Percentiles rank a stretch among this genome's conserved stretches.
phyloP scores from a whole-genome alignment of 2,329 filamentous ascomycete species.

The Stemphylium vesicarium region DNA sequence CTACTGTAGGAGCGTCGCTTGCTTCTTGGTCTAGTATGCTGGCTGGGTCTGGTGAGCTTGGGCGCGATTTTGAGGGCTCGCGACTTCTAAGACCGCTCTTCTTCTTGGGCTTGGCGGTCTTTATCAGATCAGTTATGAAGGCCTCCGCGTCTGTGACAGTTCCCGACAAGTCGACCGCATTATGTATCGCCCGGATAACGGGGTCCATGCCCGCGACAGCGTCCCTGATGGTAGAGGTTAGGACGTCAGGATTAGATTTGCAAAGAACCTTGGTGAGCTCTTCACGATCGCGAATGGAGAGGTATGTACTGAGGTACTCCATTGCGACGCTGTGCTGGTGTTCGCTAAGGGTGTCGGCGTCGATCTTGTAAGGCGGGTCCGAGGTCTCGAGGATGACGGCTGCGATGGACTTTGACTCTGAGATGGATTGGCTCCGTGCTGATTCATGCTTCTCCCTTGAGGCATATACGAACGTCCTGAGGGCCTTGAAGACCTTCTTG shows the following conservation, averaged over 20 bases:
- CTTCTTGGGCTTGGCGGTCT: constrained; percentile 53
- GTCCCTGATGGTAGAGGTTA: constrained; percentile 73
- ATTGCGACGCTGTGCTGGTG: constrained; percentile 68
- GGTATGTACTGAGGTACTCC: constrained; percentile 73
- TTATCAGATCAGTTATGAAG: constrained; percentile 75
- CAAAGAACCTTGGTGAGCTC: constrained; percentile 72
- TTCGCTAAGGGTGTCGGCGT: constrained; percentile 59
- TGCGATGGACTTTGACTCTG: constrained; percentile 67
- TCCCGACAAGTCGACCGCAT: constrained; percentile 72
- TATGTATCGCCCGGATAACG: constrained; percentile 74
- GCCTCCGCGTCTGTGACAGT: constrained; percentile 70
- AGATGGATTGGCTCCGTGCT: constrained; percentile 62
- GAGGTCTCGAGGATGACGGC: constrained; percentile 66
- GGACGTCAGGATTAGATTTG: constrained; percentile 70
- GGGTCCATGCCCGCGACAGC: constrained; percentile 73
- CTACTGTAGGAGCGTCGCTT: constrained; percentile 62
- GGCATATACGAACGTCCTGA: constrained; percentile 64
- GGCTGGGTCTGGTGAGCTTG: constrained; percentile 31
- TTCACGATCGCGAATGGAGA: constrained; percentile 76
- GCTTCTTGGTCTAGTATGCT: constrained; percentile 29
- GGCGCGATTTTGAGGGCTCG: constrained; percentile 28
- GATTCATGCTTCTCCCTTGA: constrained; percentile 64
- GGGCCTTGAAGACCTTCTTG: constrained; percentile 66
- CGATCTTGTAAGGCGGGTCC: constrained; percentile 48
- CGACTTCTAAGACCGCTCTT: constrained; percentile 35